Evolutionary conservation across 495 filamentous ascomycete species (phyloP), one percentile per base, ranked within the genome.

Genomic region (Penicillium egyptiacum): DNA sequence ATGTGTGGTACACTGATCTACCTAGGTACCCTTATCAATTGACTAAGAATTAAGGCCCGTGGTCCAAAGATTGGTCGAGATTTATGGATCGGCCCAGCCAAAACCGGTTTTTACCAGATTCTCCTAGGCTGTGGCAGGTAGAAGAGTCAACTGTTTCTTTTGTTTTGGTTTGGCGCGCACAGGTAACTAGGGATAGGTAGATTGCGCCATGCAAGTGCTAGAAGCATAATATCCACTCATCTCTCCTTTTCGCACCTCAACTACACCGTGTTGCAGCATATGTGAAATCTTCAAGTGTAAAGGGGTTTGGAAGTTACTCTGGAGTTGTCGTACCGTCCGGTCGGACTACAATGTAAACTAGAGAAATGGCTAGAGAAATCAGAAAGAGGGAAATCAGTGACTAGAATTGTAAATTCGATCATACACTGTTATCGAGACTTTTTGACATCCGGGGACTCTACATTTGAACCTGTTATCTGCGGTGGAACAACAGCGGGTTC

Each of bases 111-210:
- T 16, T 19, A 10, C n/a, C n/a, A 48, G 26, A 20, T 11, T 48
- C 26, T 19, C 44, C n/a, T 16, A 45, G 23, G 5, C 23, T n/a
- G 43, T 23, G 20, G 46, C 8, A 16, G 28, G n/a, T 37, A 22
- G 30, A 50, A 28, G 26, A 17, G 16, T 11, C 11, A 22, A 10
- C 19, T 49, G 0, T 26, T 52, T 30, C 31, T 28, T 39, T 12
- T 20, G n/a, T n/a, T 31, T 28, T 11, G 10, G 4, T 23, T 37
- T 25, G 28, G n/a, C 17, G 16, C 52, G 40, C 41, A 55, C 43
- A 40, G 53, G 22, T 55, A 55, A 55, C 50, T 52, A 52, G 53
- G 53, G 53, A 55, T 28, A 28, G n/a, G n/a, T 54, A 45, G 22
- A 45, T 37, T 47, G 6, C 30, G 19, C 26, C 48, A 53, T 55